Conservation (phyloP, 176 grass and related monocot species). For the Phragmites australis region DNA sequence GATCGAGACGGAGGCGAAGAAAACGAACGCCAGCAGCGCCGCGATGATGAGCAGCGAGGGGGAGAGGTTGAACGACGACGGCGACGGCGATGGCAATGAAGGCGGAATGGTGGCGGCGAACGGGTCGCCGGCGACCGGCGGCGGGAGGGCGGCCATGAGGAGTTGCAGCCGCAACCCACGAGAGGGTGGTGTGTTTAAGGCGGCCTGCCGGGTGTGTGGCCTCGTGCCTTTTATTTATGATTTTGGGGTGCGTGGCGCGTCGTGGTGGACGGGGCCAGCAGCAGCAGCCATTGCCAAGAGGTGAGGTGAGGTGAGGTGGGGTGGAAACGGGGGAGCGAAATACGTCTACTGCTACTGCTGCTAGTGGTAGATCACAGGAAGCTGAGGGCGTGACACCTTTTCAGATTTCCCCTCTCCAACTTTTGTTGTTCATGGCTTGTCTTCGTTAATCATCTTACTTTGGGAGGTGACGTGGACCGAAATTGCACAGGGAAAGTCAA, state of each 20-base stretch:
- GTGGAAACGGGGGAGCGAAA: not conserved
- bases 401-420: not conserved
- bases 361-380: not conserved
- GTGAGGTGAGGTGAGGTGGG: not conserved
- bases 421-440: conserved; percentile 11
- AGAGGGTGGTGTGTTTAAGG: conserved; percentile 28
- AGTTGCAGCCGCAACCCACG: not conserved
- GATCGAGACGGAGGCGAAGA: conserved; percentile 69
- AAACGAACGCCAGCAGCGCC: conserved; percentile 66
- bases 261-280: not conserved
- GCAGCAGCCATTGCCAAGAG: conserved; percentile 6
- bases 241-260: conserved; percentile 51
- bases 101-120: conserved; percentile 48
- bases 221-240: conserved; percentile 57
- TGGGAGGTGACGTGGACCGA: not conserved
- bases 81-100: conserved; percentile 5
- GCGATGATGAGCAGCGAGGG: conserved; percentile 75
- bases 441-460: not conserved
- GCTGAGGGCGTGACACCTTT: not conserved
- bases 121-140: conserved; percentile 46
- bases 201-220: not conserved
- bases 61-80: conserved; percentile 56
- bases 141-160: conserved; percentile 44
- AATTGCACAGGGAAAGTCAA: conserved; percentile 16
- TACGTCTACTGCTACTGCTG: not conserved